Base-by-base conservation (phyloP, 2,329 filamentous ascomycete species). In the Capronia coronata region DNA sequence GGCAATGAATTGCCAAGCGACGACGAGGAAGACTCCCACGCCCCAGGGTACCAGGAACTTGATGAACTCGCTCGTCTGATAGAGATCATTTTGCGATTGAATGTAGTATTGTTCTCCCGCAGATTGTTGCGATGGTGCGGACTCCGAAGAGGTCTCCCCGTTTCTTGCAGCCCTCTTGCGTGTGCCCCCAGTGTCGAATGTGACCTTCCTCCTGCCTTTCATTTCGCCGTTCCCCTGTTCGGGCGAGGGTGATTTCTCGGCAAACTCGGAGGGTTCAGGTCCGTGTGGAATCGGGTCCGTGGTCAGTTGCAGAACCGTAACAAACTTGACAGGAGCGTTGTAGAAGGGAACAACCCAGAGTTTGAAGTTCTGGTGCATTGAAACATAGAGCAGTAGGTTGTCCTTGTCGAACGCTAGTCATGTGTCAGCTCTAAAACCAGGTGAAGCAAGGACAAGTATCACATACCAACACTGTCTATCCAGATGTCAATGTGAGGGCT, bases 341-440 rank as follows among this genome's bases (percentile, higher is more conserved):
- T 90, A 84, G 62, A 89, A 82, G 2, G 88, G 87, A 14, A 94
- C 66, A 58, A 87, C 74, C 80, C 85, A 91, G 59, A 93, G 72
- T 23, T 80, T 76, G 68, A 94, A 93, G 45, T 82, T 74, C 65
- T 95, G 89, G 34, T 74, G 77, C 53, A 93, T 76, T 29, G 77
- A 78, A 43, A 89, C 76, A 67, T 88, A 94, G 43, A 94, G 77
- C n/a, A 78, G 74, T 34, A 79, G 71, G 18, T 77, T 78, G 2
- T 73, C 62, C 59, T 81, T 70, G 63, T 94, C 87, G 61, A 82
- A 86, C 13, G 83, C 86, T 84, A 55, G 16, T 16, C 9, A 6
- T 16, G 10, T 18, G 39, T 46, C 14, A 43, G 37, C 23, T 11
- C 5, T 23, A 19, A 10, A 21, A 11, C n/a, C 22, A 11, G 32